Evolutionary conservation across 2,329 filamentous ascomycete genomes (phyloP).

Genomic region (Scortechinia acanthostroma): DNA sequence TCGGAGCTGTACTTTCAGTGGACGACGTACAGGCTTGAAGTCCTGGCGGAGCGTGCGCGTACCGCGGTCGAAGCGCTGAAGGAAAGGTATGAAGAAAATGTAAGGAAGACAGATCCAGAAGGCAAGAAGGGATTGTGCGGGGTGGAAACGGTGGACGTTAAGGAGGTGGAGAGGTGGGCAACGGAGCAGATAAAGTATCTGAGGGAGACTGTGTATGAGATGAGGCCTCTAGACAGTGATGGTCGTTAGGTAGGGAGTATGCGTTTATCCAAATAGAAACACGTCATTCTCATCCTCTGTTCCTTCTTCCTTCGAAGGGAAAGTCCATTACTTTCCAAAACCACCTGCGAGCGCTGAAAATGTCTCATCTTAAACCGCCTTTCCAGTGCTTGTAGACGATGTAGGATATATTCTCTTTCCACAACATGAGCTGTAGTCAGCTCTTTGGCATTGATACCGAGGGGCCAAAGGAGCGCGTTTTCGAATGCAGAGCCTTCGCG

Average conservation of each 20-base stretch:
- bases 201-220: constrained; percentile 16
- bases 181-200: constrained; percentile 18
- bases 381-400: background rate
- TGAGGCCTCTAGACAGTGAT: constrained; percentile 12
- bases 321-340: background rate
- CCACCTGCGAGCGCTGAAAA: background rate
- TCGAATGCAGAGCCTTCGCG: background rate
- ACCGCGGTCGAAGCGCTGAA: constrained; percentile 11
- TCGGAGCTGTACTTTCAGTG: constrained; percentile 25
- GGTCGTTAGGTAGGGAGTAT: no score
- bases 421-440: background rate
- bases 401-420: background rate
- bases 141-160: constrained; percentile 14
- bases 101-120: constrained; percentile 10
- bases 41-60: constrained; percentile 21
- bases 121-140: constrained; percentile 12
- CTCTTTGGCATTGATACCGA: background rate
- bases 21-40: constrained; percentile 25
- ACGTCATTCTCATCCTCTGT: background rate
- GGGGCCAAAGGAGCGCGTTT: background rate
- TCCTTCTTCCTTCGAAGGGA: background rate
- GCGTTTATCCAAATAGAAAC: constrained; percentile 1
- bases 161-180: constrained; percentile 13
- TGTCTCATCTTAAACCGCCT: background rate
- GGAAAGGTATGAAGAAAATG: constrained; percentile 12